Base-by-base conservation (phyloP, 768 basidiomycete species). In the Kwoniella sp. region DNA sequence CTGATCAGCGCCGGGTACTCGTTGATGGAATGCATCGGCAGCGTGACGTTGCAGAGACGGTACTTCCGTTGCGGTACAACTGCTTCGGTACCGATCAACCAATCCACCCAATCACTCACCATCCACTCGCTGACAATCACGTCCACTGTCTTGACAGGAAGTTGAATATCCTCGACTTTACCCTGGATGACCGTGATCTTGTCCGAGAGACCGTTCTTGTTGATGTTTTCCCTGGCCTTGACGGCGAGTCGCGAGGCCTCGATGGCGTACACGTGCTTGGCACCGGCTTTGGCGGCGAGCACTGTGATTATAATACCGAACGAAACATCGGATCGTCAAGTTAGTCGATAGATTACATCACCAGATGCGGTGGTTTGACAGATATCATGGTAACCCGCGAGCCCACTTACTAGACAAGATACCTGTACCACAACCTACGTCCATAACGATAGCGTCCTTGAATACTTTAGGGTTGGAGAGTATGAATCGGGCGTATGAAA, bases 121-220 rank as follows among this genome's bases (percentile, higher is more conserved):
- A 97, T 97, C 95, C 95, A 98, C 81, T 99, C 95, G 3, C 92
- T 94, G 56, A 98, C 84, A 79, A 99, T 93, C 65, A 99, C 86
- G 79, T 99, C 95, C 25, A 98, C 95, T 58, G 91, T 84, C 11
- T 85, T 83, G 55, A 89, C 82, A 1, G 91, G 92, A 0, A 97
- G 83, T 20, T 73, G 54, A 63, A 98, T 89, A 23, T 93, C 88
- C 81, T 99, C 95, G 26, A 97, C 86, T 79, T 95, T 96, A 28
- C 92, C 92, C 55, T 85, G 88, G 61, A 97, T 87, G 48, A 98
- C 93, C 4, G 84, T 91, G 74, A 97, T 90, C 28, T 90, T 81
- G 69, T 87, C 82, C 47, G 87, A 87, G 25, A 90, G 83, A 0
- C 81, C 83, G 73, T 96, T 97, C 2, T 83, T 86, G 72, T 86